Percentiles rank a stretch among this genome's conserved stretches.
Evolutionary conservation across 345 rosid species (phyloP).

Genomic region (Tarenaya hassleriana): DNA sequence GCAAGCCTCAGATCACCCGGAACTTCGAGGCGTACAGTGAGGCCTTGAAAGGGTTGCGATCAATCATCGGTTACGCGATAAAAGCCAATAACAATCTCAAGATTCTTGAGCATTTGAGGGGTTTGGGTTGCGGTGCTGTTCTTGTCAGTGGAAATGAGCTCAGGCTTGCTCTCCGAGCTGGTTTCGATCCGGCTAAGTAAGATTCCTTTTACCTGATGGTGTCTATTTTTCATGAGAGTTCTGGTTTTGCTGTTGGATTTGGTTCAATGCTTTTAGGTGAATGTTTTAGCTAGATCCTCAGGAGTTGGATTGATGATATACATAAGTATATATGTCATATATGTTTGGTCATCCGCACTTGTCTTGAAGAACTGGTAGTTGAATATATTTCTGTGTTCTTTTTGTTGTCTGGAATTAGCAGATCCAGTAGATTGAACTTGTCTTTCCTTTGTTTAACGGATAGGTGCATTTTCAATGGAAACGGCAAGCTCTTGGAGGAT

Average conservation of each 20-base stretch:
- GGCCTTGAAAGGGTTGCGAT: conserved; percentile 60
- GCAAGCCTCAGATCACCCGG: conserved; percentile 83
- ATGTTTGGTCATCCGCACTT: too few relatives aligned
- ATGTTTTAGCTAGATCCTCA: too few relatives aligned
- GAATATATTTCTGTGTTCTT: too few relatives aligned
- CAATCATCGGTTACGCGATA: conserved; percentile 85
- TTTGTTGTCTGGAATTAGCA: too few relatives aligned
- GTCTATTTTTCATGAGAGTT: too few relatives aligned
- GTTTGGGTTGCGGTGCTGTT: conserved; percentile 89
- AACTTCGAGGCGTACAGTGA: conserved; percentile 74
- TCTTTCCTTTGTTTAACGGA: conserved; percentile 5
- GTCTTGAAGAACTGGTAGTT: too few relatives aligned
- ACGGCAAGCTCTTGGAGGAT: conserved; percentile 87
- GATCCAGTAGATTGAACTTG: not conserved
- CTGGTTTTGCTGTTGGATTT: not conserved
- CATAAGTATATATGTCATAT: too few relatives aligned
- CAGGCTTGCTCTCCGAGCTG: conserved; percentile 77
- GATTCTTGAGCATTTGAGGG: conserved; percentile 91
- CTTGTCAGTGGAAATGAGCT: conserved; percentile 96
- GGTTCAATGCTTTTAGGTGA: too few relatives aligned
- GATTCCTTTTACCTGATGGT: not conserved
- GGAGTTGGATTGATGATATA: too few relatives aligned
- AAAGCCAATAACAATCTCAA: conserved; percentile 87
- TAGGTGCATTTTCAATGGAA: conserved; percentile 96
- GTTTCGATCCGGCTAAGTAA: conserved; percentile 87